Base-by-base conservation (phyloP, 306 rosid species). In the Sophora flavescens region DNA sequence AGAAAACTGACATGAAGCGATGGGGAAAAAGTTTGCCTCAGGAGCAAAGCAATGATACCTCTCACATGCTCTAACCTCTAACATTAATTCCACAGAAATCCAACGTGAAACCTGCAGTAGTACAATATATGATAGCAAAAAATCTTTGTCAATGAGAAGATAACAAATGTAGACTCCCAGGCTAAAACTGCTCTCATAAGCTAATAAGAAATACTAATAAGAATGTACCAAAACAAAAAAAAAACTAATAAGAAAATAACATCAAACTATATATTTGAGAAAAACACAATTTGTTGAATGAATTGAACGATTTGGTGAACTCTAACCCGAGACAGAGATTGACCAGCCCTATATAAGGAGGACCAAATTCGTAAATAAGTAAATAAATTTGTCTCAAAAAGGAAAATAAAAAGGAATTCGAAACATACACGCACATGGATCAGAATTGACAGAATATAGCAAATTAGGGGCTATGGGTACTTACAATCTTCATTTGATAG, bases 241-340 rank as follows among this genome's bases (percentile, higher is more conserved):
- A 22, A 36, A 12, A 2, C 52, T 54, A 13, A 33, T 15, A 45
- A n/a, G 35, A 47, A 63, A 33, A 75, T 63, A 33, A 13, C 28
- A 52, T 26, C 54, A 51, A 71, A 51, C 30, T 35, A 12, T 36
- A 52, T 15, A 75, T 4, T 13, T 41, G 17, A 41, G 45, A 66
- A 6, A 38, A 56, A 1, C 22, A 22, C 22, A 22, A 22, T 22
- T 42, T 42, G 2, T 42, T 42, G 48, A 42, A 42, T 45, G 16
- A 66, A 22, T 65, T 39, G 26, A 68, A 32, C 61, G 36, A 48
- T 57, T 33, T 80, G 53, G 63, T 35, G 82, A 56, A 56, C 42
- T 70, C 89, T 77, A 68, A 90, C 96, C 96, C 86, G 92, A 66
- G 64, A 88, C 70, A 2, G 96, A 84, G 96, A 77, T 88, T 90